Percentiles rank a stretch among this genome's conserved stretches.
Conservation (phyloP, 176 grass and related monocot genomes). For the Oryza officinalis region DNA sequence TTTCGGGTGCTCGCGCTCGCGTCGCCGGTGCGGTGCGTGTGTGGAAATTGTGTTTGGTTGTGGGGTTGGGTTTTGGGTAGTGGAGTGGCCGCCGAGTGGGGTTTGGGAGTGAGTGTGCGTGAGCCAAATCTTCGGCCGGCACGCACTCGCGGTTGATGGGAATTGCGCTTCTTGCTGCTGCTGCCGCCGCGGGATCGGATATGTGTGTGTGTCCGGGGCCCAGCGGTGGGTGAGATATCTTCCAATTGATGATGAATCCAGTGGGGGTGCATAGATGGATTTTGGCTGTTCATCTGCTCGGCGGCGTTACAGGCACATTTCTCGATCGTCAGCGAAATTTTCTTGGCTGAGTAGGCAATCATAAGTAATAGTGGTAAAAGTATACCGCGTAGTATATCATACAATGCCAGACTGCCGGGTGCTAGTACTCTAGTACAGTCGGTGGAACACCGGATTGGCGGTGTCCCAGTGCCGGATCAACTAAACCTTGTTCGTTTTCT, state of each 20-base stretch:
- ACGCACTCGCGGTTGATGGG: slow-evolving; percentile 26
- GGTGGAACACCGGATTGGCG: neutral
- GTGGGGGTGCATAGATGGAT: neutral
- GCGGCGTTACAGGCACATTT: neutral
- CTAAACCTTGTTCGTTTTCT: neutral
- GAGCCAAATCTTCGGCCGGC: slow-evolving; percentile 48
- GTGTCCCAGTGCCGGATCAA: neutral
- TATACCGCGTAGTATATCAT: neutral
- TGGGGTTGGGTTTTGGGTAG: neutral
- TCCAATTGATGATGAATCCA: neutral
- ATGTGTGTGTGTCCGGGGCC: no score
- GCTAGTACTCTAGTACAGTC: neutral
- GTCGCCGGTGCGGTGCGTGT: neutral
- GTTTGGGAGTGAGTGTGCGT: slow-evolving; percentile 3
- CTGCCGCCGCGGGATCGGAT: neutral
- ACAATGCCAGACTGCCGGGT: neutral
- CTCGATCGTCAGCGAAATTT: neutral
- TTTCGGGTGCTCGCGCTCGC: neutral
- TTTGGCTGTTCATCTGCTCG: neutral
- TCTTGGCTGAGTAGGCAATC: neutral
- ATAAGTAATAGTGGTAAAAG: neutral
- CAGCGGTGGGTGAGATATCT: neutral
- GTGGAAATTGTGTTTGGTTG: neutral
- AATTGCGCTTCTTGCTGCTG: neutral
- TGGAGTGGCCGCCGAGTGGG: neutral